A percentile compares a stretch with the other conserved stretches of the same genome.
Conservation (phyloP, 2,329 filamentous ascomycete genomes). For the Fusarium sp. region DNA sequence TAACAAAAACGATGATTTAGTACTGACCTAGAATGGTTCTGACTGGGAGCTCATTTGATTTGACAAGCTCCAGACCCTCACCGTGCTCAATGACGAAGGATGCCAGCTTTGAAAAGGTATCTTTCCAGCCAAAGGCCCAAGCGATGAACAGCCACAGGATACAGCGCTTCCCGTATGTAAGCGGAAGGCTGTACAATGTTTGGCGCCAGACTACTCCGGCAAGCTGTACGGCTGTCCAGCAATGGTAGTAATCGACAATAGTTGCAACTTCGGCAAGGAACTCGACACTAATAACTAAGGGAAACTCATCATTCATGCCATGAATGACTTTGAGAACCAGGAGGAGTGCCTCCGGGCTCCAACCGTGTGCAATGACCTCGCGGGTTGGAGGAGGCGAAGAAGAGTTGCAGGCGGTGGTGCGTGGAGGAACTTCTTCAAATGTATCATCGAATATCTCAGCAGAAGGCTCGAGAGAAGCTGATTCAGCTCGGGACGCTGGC, state of each 20-base stretch:
- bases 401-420: background rate
- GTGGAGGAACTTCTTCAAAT: background rate
- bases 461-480: background rate
- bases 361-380: background rate
- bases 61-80: background rate
- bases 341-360: background rate
- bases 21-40: background rate
- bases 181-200: background rate
- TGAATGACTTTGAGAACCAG: constrained; percentile 8
- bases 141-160: background rate
- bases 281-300: background rate
- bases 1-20: background rate
- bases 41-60: background rate
- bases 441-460: background rate
- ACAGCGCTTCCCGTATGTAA: background rate
- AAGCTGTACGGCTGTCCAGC: background rate
- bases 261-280: background rate
- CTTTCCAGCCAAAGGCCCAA: background rate
- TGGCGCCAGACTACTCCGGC: background rate
- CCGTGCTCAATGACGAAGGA: background rate
- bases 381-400: background rate
- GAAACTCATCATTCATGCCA: background rate
- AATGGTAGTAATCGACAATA: constrained; percentile 14
- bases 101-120: background rate
- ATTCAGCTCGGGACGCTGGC: accelerated